Evolutionary conservation across 495 filamentous ascomycete genomes (phyloP), one percentile per base, ranked within the genome.

Genomic region (Usnea hakonensis): DNA sequence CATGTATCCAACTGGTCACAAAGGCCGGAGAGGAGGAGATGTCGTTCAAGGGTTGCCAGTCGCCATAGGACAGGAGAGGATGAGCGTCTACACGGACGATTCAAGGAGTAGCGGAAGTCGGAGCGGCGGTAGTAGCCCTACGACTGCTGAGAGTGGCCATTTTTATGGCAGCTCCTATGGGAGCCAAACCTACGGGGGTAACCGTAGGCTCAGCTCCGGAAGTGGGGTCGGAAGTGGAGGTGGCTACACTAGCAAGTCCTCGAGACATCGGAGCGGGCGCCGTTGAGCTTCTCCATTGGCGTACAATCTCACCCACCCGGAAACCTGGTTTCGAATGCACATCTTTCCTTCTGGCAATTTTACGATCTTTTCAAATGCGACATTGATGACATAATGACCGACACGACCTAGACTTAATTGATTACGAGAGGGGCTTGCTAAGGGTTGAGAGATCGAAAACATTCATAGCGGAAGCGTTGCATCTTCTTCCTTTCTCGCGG

Each of bases 31-130:
- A 11, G 57, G 57, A 50, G 78, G 79, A 36, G 90, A 89, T 30
- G 85, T 91, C 53, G 81, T 94, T 71, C 91, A 96, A 82, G 91
- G 91, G 43, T 79, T 94, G 46, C 91, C 91, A 50, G 90, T 85
- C 44, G 82, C 85, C 7, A 87, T 87, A 73, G 85, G 85, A 19
- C 83, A 82, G 26, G 85, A 85, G 14, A 72, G 84, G 44, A 76
- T 77, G 66, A 73, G 70, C 52, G 69, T 69, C 44, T 73, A 70
- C 55, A 67, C 66, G 60, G 76, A 83, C 61, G 79, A 81, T 58
- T 78, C 73, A 33, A 75, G 69, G 55, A 80, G 76, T 65, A 73
- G 72, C 37, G 79, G 75, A 9, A 85, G 82, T 64, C 76, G 80
- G 38, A 81, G 78, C 65, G 78, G 78, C 23, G 78, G 76, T 13